These are phyloP conservation scores for Clavariopsis aquatica DNA, from an alignment of 495 filamentous ascomycete genomes.

Conservation along the genomic window DNA sequence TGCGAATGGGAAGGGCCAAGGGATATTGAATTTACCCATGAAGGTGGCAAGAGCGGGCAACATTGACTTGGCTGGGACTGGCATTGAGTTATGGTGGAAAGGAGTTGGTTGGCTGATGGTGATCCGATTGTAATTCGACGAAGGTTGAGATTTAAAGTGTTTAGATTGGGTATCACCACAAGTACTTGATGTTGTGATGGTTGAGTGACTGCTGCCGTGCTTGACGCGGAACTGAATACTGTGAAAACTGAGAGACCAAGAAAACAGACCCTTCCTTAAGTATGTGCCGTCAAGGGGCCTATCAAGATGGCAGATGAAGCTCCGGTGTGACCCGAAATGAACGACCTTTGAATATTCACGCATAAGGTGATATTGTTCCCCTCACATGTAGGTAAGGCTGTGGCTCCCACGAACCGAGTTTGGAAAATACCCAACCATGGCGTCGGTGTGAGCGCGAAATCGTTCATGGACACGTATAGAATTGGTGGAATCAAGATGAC, in stretches of 20 bases:
- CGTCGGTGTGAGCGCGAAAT: conserved; percentile 4
- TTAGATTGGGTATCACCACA: not conserved
- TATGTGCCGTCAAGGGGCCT: not conserved
- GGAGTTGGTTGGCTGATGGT: not conserved
- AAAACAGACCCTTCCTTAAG: not conserved
- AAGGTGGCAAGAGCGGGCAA: conserved; percentile 26
- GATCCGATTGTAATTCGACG: not conserved
- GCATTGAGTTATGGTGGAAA: conserved; percentile 19
- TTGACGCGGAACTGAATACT: not conserved
- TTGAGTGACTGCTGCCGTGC: not conserved
- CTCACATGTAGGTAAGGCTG: not conserved
- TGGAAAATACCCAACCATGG: not conserved
- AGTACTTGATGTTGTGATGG: not conserved
- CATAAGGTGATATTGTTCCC: conserved; percentile 17
- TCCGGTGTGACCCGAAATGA: not conserved
- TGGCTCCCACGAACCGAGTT: conserved; percentile 7
- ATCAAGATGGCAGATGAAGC: not conserved
- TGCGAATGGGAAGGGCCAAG: not conserved
- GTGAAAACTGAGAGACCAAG: not conserved
- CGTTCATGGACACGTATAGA: not conserved
- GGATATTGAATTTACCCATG: conserved; percentile 16
- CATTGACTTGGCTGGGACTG: conserved; percentile 22
- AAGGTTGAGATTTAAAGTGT: not conserved
- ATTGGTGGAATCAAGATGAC: not conserved
- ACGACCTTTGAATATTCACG: conserved; percentile 6